These are phyloP conservation scores for Chlamydomonas reinhardtii DNA, from an alignment of 163 green algal genomes.

Conservation along the genomic window DNA sequence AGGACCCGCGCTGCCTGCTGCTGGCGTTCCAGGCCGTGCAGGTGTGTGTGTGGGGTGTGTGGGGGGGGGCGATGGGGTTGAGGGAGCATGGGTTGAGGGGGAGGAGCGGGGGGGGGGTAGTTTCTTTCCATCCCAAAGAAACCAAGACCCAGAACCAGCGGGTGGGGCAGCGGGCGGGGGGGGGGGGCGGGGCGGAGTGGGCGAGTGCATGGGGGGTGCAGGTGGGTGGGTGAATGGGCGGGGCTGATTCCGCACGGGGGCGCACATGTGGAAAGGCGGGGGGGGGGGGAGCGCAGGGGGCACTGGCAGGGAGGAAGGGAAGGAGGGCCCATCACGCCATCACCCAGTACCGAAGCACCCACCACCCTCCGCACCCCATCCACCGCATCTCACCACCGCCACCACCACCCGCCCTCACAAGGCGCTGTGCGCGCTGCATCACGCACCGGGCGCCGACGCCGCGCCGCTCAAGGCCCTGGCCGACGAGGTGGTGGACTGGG, in stretches of 20 bases:
- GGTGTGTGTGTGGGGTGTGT: conserved; percentile 29
- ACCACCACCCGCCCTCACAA: background rate
- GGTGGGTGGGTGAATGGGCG: no score
- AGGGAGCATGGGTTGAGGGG: background rate
- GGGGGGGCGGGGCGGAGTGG: no score
- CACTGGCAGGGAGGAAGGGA: no score
- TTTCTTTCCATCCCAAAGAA: no score
- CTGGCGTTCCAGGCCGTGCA: conserved; percentile 75
- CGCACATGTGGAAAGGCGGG: no score
- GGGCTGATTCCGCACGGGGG: no score
- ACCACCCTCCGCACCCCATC: background rate
- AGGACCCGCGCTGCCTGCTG: conserved; percentile 92
- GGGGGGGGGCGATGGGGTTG: background rate
- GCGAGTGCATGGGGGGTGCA: no score
- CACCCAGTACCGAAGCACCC: no score
- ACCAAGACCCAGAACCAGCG: no score
- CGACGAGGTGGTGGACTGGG: conserved; percentile 81
- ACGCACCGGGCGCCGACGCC: conserved; percentile 33
- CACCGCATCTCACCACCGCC: background rate
- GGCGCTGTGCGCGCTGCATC: conserved; percentile 64
- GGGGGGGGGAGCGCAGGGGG: no score
- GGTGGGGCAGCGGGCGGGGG: background rate
- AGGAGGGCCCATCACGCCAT: no score
- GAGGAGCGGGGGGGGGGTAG: no score
- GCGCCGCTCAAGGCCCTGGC: conserved; percentile 58